Base-by-base conservation (phyloP, 1,284 basidiomycete species). In the Ceratobasidium sp. region DNA sequence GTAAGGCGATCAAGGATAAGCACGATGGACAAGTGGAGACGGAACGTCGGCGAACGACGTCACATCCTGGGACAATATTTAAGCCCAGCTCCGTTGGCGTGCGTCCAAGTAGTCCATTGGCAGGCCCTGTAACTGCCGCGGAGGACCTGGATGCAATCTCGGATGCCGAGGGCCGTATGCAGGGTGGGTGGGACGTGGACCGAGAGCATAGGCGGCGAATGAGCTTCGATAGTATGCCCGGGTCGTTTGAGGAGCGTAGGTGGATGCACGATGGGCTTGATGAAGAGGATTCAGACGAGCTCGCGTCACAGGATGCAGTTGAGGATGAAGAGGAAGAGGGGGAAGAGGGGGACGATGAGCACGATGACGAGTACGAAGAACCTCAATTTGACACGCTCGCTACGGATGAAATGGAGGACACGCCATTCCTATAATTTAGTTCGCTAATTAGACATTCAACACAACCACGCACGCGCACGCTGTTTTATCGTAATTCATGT, bases 401-500 rank as follows among this genome's bases (percentile, higher is more conserved):
- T 49, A 87, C 91, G 14, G 92, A 90, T 18, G 92, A 94, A 84
- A 94, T 95, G 93, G 87, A 88, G 82, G 90, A 90, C 78, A 91
- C 94, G 28, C 91, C 92, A 26, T 94, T 92, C 81, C 81, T 90
- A 79, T 91, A 55, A 72, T 44, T 57, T 58, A 54, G 44, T 52
- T 52, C 18, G 52, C 28, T 43, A 61, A 61, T 66, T 35, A 18
- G 62, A 50, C n/a, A 11, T n/a, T 30, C 58, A 35, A 44, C n/a
- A 35, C n/a, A 49, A 32, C 61, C n/a, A 26, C 49, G n/a, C 57
- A 52, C 41, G 47, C 18, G 6, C 41, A 35, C 49, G 49, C 57
- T 44, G 41, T 14, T 49, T 49, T 58, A 16, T 62, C 26, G 61
- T 28, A 16, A 50, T 72, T 72, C 69, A 62, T 61, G 57, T 61